These are phyloP conservation scores for Solanum tarapatanum DNA, from an alignment of 257 asterid genomes.

Conservation along the genomic window DNA sequence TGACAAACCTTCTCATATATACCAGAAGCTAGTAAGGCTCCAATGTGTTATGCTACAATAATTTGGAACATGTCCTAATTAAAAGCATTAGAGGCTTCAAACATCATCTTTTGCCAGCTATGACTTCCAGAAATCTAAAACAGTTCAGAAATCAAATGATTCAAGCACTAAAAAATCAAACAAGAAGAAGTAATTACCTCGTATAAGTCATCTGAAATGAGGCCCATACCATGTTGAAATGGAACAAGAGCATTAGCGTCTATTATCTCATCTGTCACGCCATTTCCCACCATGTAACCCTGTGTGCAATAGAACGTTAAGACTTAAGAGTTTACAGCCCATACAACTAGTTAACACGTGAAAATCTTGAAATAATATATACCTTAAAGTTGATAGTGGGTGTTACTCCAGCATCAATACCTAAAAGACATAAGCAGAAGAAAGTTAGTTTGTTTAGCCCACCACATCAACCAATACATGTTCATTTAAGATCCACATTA, in stretches of 20 bases:
- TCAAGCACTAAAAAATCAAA: background rate
- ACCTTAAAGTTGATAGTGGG: conserved; percentile 83
- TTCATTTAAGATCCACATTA: conserved; percentile 6
- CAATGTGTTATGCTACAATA: background rate
- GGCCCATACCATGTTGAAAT: conserved; percentile 94
- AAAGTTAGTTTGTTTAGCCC: background rate
- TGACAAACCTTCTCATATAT: background rate
- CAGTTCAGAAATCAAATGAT: background rate
- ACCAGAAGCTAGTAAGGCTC: background rate
- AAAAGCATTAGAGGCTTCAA: background rate
- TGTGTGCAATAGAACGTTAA: conserved; percentile 27
- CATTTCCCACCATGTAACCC: conserved; percentile 99
- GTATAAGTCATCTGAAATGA: conserved; percentile 69
- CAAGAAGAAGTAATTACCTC: conserved; percentile 33
- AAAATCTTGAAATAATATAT: conserved; percentile 10
- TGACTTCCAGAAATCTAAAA: background rate
- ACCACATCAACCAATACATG: background rate
- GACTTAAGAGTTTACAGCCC: conserved; percentile 3
- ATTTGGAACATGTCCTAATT: background rate
- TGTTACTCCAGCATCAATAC: conserved; percentile 55
- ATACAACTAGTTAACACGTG: background rate
- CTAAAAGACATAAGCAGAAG: conserved; percentile 20
- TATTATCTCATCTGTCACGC: conserved; percentile 57
- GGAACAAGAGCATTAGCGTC: conserved; percentile 95
- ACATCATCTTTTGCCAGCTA: background rate